Base-by-base conservation (phyloP, 2,329 filamentous ascomycete species). In the Paramyrothecium sp. region DNA sequence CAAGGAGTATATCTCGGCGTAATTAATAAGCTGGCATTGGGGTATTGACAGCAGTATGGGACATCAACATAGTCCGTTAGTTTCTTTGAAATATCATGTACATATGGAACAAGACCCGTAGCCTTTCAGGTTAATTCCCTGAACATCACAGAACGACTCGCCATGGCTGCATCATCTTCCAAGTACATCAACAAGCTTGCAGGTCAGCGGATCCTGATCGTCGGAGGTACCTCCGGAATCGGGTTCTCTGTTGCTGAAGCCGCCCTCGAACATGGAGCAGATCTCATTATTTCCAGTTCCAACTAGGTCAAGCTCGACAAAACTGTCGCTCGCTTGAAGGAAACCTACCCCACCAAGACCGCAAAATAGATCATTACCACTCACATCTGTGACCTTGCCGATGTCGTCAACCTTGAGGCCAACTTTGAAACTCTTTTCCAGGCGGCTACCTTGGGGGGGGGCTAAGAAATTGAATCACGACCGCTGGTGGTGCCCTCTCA, bases 201-300 rank as follows among this genome's bases (percentile, higher is more conserved):
- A 21, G 63, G 64, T 61, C 67, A 67, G 49, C 73, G 71, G 58
- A 70, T 88, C 63, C 80, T 90, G 44, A 71, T 90, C 65, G 77
- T 89, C 51, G 87, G 87, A 48, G 88, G 85, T 46, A 82, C 83
- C 2, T 79, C 81, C 17, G 87, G 87, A 53, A 86, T 90, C 47
- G 87, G 87, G 33, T 84, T 79, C 61, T 78, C 74, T 55, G 82
- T 86, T 12, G 86, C 87, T 54, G 81, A 87, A 74, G 81, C 79
- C 2, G 73, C 77, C 16, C 67, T 88, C 47, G 81, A 82, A 54
- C 73, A 80, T 57, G 84, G 84, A 33, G 82, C 81, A 44, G 69
- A 67, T n/a, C 81, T 89, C 17, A 80, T 76, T 49, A 80, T 90
- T 65, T 81, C 83, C n/a, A 86, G 82, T 3, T 88, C 85, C 3